Evolutionary conservation across 2,329 filamentous ascomycete genomes (phyloP), one percentile per base, ranked within the genome.

Genomic region (Calonectria honghensis): DNA sequence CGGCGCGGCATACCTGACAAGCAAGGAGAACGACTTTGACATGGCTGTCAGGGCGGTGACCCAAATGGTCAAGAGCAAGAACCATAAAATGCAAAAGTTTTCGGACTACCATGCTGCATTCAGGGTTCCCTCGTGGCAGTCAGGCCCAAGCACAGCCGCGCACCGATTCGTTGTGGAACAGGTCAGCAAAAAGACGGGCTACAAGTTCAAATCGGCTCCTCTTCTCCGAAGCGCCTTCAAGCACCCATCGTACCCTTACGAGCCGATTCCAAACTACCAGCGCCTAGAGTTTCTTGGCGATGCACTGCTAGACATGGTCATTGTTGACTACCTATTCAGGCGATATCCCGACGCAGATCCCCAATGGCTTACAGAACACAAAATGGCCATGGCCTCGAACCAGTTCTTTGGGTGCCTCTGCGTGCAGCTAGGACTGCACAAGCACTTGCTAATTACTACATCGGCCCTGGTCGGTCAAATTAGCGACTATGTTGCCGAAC

Each of bases 301-400:
- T 82, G 92, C 96, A 0, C 88, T 98, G 2, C 91, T 98, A 1
- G 96, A 98, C 82, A 94, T 96, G 91, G 94, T 90, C 14, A 95
- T 94, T 80, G 93, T 98, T 70, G 94, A 96, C 79, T 92, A 95
- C 79, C 89, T 99, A 5, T 98, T 95, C 85, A 90, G 92, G 78
- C 89, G 88, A 4, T 95, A 94, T 79, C 95, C 96, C 0, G 87
- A 91, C 67, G 94, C 94, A 73, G 96, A 98, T 81, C 96, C 97
- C 0, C 96, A 98, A 83, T 98, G 96, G 96, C 89, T 99, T 73
- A 98, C 97, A 0, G 97, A 98, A 85, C 96, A 98, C 89, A 98
- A 98, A 86, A 98, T 97, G 93, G 95, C 96, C n/a, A 98, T 99
- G 95, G 96, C 97, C 0, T 97, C 95, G 68, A 99, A 99, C 86